These are phyloP conservation scores for Astragalus glycyphyllos DNA, from an alignment of 306 rosid species.

Conservation along the genomic window DNA sequence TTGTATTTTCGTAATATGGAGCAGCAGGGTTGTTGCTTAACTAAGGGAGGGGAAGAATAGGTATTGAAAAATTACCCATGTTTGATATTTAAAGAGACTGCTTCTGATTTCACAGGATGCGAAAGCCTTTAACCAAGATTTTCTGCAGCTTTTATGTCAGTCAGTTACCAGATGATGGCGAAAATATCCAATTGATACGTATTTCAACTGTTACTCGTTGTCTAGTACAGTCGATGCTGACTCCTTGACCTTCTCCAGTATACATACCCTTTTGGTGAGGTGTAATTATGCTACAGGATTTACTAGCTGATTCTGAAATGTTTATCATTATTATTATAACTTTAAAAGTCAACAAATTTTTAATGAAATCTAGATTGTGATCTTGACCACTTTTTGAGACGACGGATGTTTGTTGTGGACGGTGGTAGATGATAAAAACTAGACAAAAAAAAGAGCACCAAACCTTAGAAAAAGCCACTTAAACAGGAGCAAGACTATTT, in stretches of 20 bases:
- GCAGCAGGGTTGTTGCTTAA: constrained; percentile 37
- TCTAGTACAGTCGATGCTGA: constrained; percentile 19
- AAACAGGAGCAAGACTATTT: not conserved
- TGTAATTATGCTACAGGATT: constrained; percentile 15
- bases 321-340: constrained; percentile 1
- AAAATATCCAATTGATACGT: constrained; percentile 21
- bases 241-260: not conserved
- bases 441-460: no score
- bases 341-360: not conserved
- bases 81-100: constrained; percentile 34
- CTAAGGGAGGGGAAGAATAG: constrained; percentile 31
- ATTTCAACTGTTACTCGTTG: constrained; percentile 27
- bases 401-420: no score
- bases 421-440: no score
- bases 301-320: constrained; percentile 1
- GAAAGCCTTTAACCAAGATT: constrained; percentile 31
- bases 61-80: constrained; percentile 32
- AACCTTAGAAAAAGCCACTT: no score
- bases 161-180: constrained; percentile 34
- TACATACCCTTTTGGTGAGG: constrained; percentile 21
- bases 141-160: constrained; percentile 40
- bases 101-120: constrained; percentile 42
- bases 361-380: constrained; percentile 10
- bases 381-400: not conserved
- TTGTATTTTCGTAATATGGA: constrained; percentile 35